Percentiles rank a stretch among this genome's conserved stretches.
Evolutionary conservation across 2,329 filamentous ascomycete genomes (phyloP).

Genomic region (Exophiala spinifera): DNA sequence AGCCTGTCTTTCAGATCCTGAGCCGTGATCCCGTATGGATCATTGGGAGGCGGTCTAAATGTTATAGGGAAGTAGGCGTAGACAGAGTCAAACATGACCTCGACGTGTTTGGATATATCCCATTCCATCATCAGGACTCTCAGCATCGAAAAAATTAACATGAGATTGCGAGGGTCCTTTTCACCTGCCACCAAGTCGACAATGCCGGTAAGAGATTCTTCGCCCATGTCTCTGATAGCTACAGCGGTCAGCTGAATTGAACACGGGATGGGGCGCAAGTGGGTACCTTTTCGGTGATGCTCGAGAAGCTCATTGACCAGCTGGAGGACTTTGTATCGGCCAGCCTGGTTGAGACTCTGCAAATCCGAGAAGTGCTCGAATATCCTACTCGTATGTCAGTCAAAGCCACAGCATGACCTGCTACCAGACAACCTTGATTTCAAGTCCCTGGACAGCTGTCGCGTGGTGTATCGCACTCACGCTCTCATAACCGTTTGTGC

Average conservation of each 20-base stretch:
- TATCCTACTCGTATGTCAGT: conserved; percentile 36
- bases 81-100: conserved; percentile 63
- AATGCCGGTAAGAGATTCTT: conserved; percentile 60
- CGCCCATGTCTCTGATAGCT: conserved; percentile 56
- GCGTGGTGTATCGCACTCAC: conserved; percentile 38
- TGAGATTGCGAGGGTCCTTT: conserved; percentile 67
- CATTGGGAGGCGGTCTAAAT: conserved; percentile 65
- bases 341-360: conserved; percentile 60
- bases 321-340: conserved; percentile 61
- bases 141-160: conserved; percentile 67
- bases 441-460: conserved; percentile 24
- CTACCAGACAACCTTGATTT: conserved; percentile 22
- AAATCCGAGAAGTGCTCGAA: conserved; percentile 56
- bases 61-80: conserved; percentile 73
- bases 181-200: conserved; percentile 65
- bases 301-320: conserved; percentile 61
- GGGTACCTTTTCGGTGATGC: conserved; percentile 54
- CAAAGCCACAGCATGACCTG: conserved; percentile 3
- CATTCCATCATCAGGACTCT: conserved; percentile 67
- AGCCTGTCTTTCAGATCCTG: conserved; percentile 65
- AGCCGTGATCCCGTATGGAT: conserved; percentile 67
- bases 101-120: conserved; percentile 59
- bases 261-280: not conserved
- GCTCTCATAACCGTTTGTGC: conserved; percentile 53
- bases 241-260: conserved; percentile 2